Evolutionary conservation across 2,329 filamentous ascomycete genomes (phyloP).

Genomic region (Fusarium musae): DNA sequence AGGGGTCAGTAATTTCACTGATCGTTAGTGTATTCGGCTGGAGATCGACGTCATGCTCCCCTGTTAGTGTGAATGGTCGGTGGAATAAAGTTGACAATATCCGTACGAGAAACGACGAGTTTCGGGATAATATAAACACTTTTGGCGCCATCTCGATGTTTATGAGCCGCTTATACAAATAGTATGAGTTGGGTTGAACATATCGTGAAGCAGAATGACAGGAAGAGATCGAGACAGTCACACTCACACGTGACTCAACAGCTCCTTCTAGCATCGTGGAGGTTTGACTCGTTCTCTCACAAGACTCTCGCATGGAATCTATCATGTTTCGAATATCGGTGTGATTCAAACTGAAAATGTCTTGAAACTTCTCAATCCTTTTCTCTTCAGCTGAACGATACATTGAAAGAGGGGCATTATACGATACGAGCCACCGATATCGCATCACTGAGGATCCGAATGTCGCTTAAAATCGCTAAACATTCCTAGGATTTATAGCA

Average conservation of each 20-base stretch:
- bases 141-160: not conserved
- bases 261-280: not conserved
- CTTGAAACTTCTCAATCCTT: not conserved
- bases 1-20: constrained; percentile 23
- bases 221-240: not conserved
- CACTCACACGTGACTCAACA: not conserved
- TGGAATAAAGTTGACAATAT: not conserved
- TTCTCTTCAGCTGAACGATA: not conserved
- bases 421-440: not conserved
- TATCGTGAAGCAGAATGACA: not conserved
- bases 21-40: not conserved
- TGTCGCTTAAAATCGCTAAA: constrained; percentile 23
- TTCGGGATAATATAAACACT: not conserved
- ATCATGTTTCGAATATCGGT: not conserved
- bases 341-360: not conserved
- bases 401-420: not conserved
- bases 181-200: not conserved
- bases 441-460: constrained; percentile 18
- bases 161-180: not conserved
- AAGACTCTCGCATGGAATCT: not conserved
- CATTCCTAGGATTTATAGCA: not conserved
- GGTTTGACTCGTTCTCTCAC: not conserved
- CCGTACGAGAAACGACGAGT: not conserved
- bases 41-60: constrained; percentile 29
- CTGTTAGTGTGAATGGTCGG: constrained; percentile 4